Evolutionary conservation across 202 grass and related monocot species (phyloP).

Genomic region (Elaeis oleifera): DNA sequence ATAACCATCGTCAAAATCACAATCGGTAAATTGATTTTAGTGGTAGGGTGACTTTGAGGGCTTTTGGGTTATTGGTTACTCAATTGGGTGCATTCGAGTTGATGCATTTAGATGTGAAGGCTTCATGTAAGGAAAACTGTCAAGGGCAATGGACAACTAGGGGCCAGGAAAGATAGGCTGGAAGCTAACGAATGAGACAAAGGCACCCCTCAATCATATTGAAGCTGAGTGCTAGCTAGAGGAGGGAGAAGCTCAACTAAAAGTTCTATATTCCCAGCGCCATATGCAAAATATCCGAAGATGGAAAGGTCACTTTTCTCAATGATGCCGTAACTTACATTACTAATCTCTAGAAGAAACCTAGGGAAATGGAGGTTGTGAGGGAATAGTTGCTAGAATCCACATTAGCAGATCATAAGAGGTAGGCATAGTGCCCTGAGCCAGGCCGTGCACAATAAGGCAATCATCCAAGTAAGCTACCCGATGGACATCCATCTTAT

Average conservation of each 20-base stretch:
- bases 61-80: background rate
- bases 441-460: background rate
- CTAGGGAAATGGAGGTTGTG: slow-evolving; percentile 11
- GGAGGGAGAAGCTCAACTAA: slow-evolving; percentile 14
- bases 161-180: slow-evolving; percentile 9
- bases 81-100: background rate
- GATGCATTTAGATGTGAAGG: background rate
- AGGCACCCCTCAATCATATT: slow-evolving; percentile 13
- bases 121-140: background rate
- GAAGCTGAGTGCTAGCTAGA: slow-evolving; percentile 11
- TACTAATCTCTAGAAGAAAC: slow-evolving; percentile 12
- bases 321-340: slow-evolving; percentile 10
- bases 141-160: background rate
- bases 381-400: slow-evolving; percentile 7
- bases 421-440: background rate
- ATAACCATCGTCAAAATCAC: background rate
- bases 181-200: background rate
- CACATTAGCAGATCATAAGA: background rate
- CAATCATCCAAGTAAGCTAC: background rate
- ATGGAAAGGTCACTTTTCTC: slow-evolving; percentile 18
- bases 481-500: background rate
- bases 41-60: background rate
- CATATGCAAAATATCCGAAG: slow-evolving; percentile 9
- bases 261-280: slow-evolving; percentile 9
- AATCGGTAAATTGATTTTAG: slow-evolving; percentile 9